These are phyloP conservation scores for Neurospora sublineolata DNA, from an alignment of 495 filamentous ascomycete genomes.

Conservation along the genomic window DNA sequence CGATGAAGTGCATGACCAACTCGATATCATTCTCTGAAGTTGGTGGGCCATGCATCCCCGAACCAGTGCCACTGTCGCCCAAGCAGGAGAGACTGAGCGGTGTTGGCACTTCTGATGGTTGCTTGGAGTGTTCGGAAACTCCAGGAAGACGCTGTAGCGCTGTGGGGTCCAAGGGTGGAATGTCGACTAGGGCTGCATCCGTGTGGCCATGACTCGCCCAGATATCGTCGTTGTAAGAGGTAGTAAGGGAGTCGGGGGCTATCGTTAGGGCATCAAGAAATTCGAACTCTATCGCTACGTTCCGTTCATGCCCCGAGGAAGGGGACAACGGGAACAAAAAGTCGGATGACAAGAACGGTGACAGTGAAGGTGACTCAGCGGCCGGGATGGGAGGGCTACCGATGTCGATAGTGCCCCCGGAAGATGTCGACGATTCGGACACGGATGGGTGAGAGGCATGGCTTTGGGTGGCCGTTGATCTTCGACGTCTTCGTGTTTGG, in stretches of 20 bases:
- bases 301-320: not conserved
- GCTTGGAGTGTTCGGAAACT: not conserved
- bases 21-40: conserved; percentile 1
- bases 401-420: not conserved
- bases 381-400: not conserved
- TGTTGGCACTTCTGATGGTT: not conserved
- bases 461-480: not conserved
- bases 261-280: not conserved
- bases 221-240: not conserved
- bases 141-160: not conserved
- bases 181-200: not conserved
- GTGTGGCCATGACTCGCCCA: not conserved
- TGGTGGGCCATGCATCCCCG: not conserved
- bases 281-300: not conserved
- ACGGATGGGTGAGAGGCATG: not conserved
- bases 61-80: not conserved
- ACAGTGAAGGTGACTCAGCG: not conserved
- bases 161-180: not conserved
- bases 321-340: not conserved
- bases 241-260: not conserved
- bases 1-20: conserved; percentile 2
- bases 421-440: not conserved
- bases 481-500: conserved; percentile 1
- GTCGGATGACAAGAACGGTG: not conserved
- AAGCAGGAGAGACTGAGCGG: not conserved